phyloP scores from a whole-genome alignment of 441 rosid species.

The Biscutella laevigata region DNA sequence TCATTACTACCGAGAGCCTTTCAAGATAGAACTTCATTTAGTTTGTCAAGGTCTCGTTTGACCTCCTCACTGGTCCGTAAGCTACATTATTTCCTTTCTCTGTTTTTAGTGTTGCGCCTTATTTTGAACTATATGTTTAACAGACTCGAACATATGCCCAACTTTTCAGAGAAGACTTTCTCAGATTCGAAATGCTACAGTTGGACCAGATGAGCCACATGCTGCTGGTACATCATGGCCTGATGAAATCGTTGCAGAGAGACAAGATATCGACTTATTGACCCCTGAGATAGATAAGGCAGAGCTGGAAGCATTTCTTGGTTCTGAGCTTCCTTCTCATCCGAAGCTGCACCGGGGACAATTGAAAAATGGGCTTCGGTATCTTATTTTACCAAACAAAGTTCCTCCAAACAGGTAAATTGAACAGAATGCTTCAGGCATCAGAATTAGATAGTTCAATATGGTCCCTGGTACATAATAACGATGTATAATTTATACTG shows the following conservation, averaged over 20 bases:
- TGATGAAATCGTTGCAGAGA: slow-evolving; percentile 59
- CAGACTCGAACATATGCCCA: neutral
- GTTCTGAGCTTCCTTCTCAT: slow-evolving; percentile 73
- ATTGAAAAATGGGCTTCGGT: slow-evolving; percentile 86
- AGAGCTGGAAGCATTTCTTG: slow-evolving; percentile 54
- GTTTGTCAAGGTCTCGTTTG: slow-evolving; percentile 34
- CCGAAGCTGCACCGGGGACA: slow-evolving; percentile 82
- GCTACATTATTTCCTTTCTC: slow-evolving; percentile 5
- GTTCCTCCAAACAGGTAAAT: slow-evolving; percentile 88
- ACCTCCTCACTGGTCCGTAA: slow-evolving; percentile 38
- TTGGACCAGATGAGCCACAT: slow-evolving; percentile 99
- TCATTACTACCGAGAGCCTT: slow-evolving; percentile 39
- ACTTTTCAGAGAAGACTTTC: slow-evolving; percentile 42
- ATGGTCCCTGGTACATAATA: neutral
- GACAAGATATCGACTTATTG: slow-evolving; percentile 52
- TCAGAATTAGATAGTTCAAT: neutral
- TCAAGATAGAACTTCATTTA: slow-evolving; percentile 48
- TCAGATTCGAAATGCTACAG: slow-evolving; percentile 54
- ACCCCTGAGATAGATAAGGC: slow-evolving; percentile 39
- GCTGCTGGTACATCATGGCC: slow-evolving; percentile 86
- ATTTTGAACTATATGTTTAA: neutral
- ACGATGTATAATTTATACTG: neutral
- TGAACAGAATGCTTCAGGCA: neutral
- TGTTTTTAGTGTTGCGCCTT: neutral
- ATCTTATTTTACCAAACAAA: slow-evolving; percentile 90